phyloP scores from a whole-genome alignment of 305 asterid species.

The Rubia peregrina region DNA sequence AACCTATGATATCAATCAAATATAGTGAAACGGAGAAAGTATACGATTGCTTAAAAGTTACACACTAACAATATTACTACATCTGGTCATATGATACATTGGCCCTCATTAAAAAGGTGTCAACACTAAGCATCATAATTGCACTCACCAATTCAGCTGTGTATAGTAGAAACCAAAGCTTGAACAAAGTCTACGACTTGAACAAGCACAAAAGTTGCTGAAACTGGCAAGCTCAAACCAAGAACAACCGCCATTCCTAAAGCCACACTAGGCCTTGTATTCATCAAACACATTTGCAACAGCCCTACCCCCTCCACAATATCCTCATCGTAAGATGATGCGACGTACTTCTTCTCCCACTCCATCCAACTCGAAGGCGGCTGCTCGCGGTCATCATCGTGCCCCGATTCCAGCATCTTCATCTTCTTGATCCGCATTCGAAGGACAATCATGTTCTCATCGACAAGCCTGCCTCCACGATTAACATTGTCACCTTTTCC shows the following conservation, averaged over 20 bases:
- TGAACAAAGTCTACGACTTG: constrained; percentile 30
- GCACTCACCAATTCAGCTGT: not conserved
- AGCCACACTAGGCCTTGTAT: constrained; percentile 56
- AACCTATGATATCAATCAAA: too few species aligned
- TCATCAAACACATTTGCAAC: constrained; percentile 47
- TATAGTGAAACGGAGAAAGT: too few species aligned
- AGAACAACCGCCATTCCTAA: constrained; percentile 42
- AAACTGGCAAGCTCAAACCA: constrained; percentile 35
- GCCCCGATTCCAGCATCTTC: constrained; percentile 27
- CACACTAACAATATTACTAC: too few species aligned
- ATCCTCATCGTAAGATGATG: constrained; percentile 32
- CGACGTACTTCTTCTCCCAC: constrained; percentile 52
- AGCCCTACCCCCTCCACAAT: constrained; percentile 36
- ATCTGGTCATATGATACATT: too few species aligned
- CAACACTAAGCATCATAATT: too few species aligned
- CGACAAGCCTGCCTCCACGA: constrained; percentile 29
- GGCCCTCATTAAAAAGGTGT: too few species aligned
- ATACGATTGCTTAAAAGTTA: too few species aligned
- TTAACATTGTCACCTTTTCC: constrained; percentile 18
- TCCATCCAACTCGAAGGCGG: constrained; percentile 37
- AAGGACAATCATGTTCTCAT: constrained; percentile 47
- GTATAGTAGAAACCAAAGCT: constrained; percentile 3
- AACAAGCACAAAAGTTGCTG: constrained; percentile 25
- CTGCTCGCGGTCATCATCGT: constrained; percentile 1
- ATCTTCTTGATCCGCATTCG: constrained; percentile 50